Conservation (phyloP, 139 green algal genomes). For the Eudorina sp. region DNA sequence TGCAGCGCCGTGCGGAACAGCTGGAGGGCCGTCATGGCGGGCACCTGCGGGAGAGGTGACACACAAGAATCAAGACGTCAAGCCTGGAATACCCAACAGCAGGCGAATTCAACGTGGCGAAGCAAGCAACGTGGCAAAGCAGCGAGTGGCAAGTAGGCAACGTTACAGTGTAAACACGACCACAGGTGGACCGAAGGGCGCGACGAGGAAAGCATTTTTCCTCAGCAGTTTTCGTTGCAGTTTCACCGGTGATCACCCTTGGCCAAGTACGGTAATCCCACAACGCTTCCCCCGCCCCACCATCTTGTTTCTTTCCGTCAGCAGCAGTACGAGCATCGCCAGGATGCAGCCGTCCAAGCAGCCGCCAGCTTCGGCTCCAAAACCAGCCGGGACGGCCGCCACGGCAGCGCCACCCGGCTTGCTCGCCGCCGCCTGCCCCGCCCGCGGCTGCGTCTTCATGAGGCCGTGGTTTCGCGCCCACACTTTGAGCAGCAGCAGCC, state of each 20-base stretch:
- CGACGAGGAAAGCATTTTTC: too few relatives aligned
- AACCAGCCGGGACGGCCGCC: background rate
- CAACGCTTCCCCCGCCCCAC: constrained; percentile 53
- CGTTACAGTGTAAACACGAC: too few relatives aligned
- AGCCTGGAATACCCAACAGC: too few relatives aligned
- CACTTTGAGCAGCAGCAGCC: constrained; percentile 76
- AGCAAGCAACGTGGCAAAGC: too few relatives aligned
- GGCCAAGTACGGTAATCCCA: too few relatives aligned
- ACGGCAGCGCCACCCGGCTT: too few relatives aligned
- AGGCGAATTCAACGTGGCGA: too few relatives aligned
- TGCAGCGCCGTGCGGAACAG: constrained; percentile 68
- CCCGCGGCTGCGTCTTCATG: background rate
- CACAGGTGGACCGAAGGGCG: too few relatives aligned
- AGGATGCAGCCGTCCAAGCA: constrained; percentile 70
- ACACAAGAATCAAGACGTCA: too few relatives aligned
- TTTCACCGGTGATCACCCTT: too few relatives aligned
- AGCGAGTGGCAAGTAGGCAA: too few relatives aligned
- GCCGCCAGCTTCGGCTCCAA: constrained; percentile 50
- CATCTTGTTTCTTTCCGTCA: constrained; percentile 62
- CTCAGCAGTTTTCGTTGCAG: too few relatives aligned
- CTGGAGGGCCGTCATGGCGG: constrained; percentile 72
- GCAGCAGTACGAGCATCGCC: constrained; percentile 70
- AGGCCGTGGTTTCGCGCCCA: constrained; percentile 76
- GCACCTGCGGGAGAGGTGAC: constrained; percentile 41
- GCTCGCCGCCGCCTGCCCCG: background rate